Percentiles rank a stretch among this genome's conserved stretches.
Conservation (phyloP, 495 filamentous ascomycete species). For the Penicillium parvum region DNA sequence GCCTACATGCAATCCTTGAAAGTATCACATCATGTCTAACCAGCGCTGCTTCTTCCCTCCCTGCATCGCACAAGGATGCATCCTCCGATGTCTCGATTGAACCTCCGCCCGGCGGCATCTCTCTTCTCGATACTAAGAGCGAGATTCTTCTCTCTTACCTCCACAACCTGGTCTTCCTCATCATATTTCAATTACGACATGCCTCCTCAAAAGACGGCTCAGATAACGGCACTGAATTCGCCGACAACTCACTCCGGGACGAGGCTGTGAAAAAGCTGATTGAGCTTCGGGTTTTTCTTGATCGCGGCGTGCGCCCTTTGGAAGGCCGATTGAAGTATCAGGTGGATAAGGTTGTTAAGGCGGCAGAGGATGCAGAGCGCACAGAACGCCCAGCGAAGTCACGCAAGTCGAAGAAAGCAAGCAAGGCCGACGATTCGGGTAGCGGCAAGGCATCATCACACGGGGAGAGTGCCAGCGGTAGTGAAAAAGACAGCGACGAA, state of each 20-base stretch:
- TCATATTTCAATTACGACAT: conserved; percentile 74
- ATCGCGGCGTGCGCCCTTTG: conserved; percentile 85
- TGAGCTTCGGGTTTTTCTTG: conserved; percentile 80
- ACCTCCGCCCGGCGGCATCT: conserved; percentile 79
- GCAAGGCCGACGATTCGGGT: conserved; percentile 17
- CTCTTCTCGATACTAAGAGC: conserved; percentile 90
- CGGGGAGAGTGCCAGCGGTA: conserved; percentile 23
- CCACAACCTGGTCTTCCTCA: conserved; percentile 87
- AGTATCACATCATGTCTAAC: conserved; percentile 59
- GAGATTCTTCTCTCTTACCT: conserved; percentile 93
- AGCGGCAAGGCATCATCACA: conserved; percentile 26
- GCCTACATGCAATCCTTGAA: conserved; percentile 55
- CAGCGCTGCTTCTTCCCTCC: conserved; percentile 57
- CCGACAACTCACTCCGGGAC: conserved; percentile 38
- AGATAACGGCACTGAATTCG: conserved; percentile 23
- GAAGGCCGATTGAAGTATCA: conserved; percentile 83
- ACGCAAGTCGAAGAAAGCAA: conserved; percentile 24
- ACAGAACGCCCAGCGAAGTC: conserved; percentile 24
- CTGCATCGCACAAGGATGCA: conserved; percentile 39
- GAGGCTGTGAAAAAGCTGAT: conserved; percentile 77
- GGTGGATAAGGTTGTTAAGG: conserved; percentile 83
- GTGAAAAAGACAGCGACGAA: conserved; percentile 35
- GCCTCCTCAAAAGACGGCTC: conserved; percentile 24
- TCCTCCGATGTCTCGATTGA: conserved; percentile 45
- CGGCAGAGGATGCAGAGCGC: conserved; percentile 69